Evolutionary conservation across 495 filamentous ascomycete genomes (phyloP), one percentile per base, ranked within the genome.

Genomic region (Annulohypoxylon bovei): DNA sequence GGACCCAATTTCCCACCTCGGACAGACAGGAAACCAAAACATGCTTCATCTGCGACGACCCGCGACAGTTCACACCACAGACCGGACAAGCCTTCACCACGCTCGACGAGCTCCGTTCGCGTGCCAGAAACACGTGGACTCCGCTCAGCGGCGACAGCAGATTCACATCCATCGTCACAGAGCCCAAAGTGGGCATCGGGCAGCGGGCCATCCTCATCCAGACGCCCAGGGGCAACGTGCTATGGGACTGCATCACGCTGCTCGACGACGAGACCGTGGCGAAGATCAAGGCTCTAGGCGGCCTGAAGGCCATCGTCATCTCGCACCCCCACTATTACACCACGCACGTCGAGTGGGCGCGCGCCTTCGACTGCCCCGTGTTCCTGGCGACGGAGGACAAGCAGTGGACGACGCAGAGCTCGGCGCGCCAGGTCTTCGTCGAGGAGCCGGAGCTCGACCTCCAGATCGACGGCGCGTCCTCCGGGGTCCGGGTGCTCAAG

Each of bases 311-410:
- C 0, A 93, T 93, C 37, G 87, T 93, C 44, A 93, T 95, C 69
- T 89, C 86, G 0, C 92, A 95, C 76, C 92, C 92, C 33, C 92
- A 95, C 75, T 95, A 89, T 75, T 94, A 92, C 77, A 86, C 86
- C 14, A 89, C 91, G 8, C 87, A 92, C 67, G 67, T 88, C 0
- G 84, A 88, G 40, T 95, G 92, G 92, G 88, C 89, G 0, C 72
- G 79, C 30, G 73, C 75, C 0, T 93, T 95, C 57, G 62, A 80
- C 1, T 93, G 90, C 69, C 85, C 85, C 0, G 85, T 94, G 0
- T 92, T 88, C 56, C 60, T 91, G 0, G 79, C 88, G 0, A 73
- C 62, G 0, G 89, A 91, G 55, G 92, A 94, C 73, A 75, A 81
- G 63, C 65, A 79, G 68, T 94, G 92, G 92, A 56, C 72, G 20